A percentile compares a stretch with the other conserved stretches of the same genome.
phyloP scores from a whole-genome alignment of 1,284 basidiomycete genomes.

The Puccinia novopanici region DNA sequence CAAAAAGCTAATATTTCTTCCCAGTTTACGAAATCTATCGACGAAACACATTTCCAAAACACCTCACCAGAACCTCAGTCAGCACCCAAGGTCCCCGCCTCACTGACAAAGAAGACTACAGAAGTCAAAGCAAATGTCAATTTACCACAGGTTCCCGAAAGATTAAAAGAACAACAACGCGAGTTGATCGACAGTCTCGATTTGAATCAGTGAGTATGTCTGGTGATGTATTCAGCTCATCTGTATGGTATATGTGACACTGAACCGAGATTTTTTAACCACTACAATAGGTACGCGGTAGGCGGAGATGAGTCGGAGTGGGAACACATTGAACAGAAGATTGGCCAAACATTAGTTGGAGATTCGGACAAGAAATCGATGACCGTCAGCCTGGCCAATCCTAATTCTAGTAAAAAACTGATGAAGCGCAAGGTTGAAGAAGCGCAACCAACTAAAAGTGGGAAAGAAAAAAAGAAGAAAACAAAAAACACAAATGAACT shows the following conservation, averaged over 20 bases:
- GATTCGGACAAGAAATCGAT: constrained; percentile 10
- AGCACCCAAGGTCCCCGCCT: background rate
- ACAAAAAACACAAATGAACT: constrained; percentile 13
- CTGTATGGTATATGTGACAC: background rate
- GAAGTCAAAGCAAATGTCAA: background rate
- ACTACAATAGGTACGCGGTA: constrained; percentile 32
- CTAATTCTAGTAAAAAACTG: constrained; percentile 27
- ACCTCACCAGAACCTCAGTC: background rate
- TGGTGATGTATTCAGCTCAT: background rate
- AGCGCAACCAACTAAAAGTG: background rate
- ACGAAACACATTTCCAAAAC: background rate
- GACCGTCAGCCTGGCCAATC: constrained; percentile 42
- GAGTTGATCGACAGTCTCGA: constrained; percentile 49
- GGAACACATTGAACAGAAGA: constrained; percentile 43
- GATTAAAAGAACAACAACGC: constrained; percentile 46
- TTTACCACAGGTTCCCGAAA: constrained; percentile 20
- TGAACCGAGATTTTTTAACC: background rate
- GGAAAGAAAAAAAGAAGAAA: constrained; percentile 28
- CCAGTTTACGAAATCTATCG: background rate
- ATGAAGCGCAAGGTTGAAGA: constrained; percentile 39
- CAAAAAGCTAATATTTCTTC: constrained; percentile 75
- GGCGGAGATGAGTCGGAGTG: constrained; percentile 47
- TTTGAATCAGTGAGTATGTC: constrained; percentile 50
- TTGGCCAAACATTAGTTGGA: constrained; percentile 30
- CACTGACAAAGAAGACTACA: background rate